These are phyloP conservation scores for Neolentinus lepideus DNA, from an alignment of 1,284 basidiomycete species.

Conservation along the genomic window DNA sequence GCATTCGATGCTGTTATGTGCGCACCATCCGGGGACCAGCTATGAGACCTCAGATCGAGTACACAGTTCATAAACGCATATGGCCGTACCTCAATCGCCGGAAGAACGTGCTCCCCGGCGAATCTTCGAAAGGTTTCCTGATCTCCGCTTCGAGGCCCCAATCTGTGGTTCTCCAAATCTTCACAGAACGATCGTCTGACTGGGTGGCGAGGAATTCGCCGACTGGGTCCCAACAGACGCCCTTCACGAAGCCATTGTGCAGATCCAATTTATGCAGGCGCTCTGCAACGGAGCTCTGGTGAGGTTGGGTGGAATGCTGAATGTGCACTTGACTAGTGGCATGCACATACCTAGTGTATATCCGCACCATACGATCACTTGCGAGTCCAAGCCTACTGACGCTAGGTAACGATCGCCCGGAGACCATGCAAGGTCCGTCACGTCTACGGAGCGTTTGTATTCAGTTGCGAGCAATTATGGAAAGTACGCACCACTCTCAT, in stretches of 20 bases:
- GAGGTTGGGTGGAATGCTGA: not conserved
- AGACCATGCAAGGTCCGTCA: slow-evolving; percentile 95
- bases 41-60: slow-evolving; percentile 21
- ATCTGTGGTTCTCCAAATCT: slow-evolving; percentile 93
- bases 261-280: slow-evolving; percentile 77
- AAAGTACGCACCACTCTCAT: slow-evolving; percentile 69
- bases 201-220: slow-evolving; percentile 96
- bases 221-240: slow-evolving; percentile 97
- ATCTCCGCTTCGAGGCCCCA: slow-evolving; percentile 86
- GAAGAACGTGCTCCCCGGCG: slow-evolving; percentile 94
- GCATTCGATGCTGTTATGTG: slow-evolving; percentile 97
- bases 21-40: slow-evolving; percentile 99
- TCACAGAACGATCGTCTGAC: slow-evolving; percentile 93
- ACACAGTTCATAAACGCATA: not conserved
- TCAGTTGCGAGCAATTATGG: slow-evolving; percentile 9
- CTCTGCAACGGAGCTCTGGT: slow-evolving; percentile 30
- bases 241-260: slow-evolving; percentile 97
- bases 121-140: slow-evolving; percentile 86
- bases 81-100: slow-evolving; percentile 69
- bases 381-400: slow-evolving; percentile 90
- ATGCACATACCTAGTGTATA: slow-evolving; percentile 77
- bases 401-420: slow-evolving; percentile 88
- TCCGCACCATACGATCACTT: slow-evolving; percentile 91
- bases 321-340: too few relatives aligned
- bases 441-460: slow-evolving; percentile 46